phyloP scores from a whole-genome alignment of 2,329 filamentous ascomycete genomes.

The Malbranchea zuffiana region DNA sequence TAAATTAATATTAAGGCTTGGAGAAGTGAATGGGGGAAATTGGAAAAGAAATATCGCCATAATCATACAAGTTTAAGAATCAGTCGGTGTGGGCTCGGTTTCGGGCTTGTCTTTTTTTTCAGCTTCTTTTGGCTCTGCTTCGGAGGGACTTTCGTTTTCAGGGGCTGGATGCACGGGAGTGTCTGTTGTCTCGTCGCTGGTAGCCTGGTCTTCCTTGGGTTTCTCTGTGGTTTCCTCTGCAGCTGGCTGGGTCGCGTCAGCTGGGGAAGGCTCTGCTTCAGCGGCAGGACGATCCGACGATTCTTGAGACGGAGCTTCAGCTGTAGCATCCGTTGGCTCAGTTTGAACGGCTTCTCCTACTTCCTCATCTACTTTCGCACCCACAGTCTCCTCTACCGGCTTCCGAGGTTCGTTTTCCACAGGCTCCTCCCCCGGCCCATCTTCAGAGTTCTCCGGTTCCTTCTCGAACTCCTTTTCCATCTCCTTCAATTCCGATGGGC shows the following conservation, averaged over 20 bases:
- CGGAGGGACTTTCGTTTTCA: too few relatives aligned
- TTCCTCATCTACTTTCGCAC: background rate
- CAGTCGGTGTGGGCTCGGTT: too few relatives aligned
- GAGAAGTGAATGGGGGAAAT: too few relatives aligned
- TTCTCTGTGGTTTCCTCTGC: background rate
- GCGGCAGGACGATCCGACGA: background rate
- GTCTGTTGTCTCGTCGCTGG: too few relatives aligned
- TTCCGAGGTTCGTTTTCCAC: slow-evolving; percentile 1
- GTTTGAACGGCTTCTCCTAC: background rate
- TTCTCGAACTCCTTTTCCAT: background rate
- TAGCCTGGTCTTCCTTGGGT: slow-evolving; percentile 2
- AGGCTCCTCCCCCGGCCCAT: slow-evolving; percentile 7
- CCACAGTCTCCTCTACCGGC: background rate
- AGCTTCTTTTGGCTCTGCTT: too few relatives aligned
- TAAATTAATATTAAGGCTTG: too few relatives aligned
- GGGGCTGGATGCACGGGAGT: too few relatives aligned
- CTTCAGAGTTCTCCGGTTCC: slow-evolving; percentile 21
- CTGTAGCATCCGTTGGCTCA: background rate
- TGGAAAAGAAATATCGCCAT: too few relatives aligned
- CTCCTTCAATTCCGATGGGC: background rate
- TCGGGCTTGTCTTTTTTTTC: too few relatives aligned
- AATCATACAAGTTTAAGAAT: too few relatives aligned
- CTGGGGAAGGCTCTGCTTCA: background rate
- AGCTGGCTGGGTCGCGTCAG: slow-evolving; percentile 2
- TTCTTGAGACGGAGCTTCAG: background rate